Evolutionary conservation across 2,329 filamentous ascomycete species (phyloP).

Genomic region (Aspergillus ustus): DNA sequence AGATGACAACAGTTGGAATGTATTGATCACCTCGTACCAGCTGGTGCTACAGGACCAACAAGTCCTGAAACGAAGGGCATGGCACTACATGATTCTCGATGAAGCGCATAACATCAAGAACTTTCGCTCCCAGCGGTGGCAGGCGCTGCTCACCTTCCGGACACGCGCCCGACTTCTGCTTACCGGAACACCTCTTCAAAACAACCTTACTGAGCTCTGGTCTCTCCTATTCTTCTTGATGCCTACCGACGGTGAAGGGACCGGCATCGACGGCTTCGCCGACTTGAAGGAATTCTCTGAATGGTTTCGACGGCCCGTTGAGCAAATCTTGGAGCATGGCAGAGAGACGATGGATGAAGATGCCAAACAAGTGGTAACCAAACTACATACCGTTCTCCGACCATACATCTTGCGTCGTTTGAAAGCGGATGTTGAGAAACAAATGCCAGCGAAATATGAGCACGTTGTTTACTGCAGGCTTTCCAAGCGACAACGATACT

Average conservation of each 20-base stretch:
- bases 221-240: conserved; percentile 95
- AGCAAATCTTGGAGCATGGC: conserved; percentile 94
- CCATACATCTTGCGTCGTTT: conserved; percentile 89
- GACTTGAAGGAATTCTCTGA: conserved; percentile 95
- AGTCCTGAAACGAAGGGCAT: conserved; percentile 87
- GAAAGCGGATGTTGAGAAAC: conserved; percentile 97
- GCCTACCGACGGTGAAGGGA: conserved; percentile 75
- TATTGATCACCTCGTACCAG: conserved; percentile 97
- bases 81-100: conserved; percentile 98
- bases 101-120: conserved; percentile 99
- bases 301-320: conserved; percentile 93
- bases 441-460: conserved; percentile 98
- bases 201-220: conserved; percentile 96
- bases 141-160: conserved; percentile 90
- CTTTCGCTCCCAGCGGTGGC: conserved; percentile 97
- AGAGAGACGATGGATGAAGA: conserved; percentile 94
- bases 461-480: conserved; percentile 94
- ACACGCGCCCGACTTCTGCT: conserved; percentile 84
- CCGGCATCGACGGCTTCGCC: conserved; percentile 86
- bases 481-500: conserved; percentile 90
- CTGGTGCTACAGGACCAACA: conserved; percentile 92
- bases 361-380: conserved; percentile 85
- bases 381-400: conserved; percentile 90
- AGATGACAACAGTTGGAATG: conserved; percentile 92
- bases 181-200: conserved; percentile 94